phyloP scores from a whole-genome alignment of 2,329 filamentous ascomycete species.

The Onygenales sp. region DNA sequence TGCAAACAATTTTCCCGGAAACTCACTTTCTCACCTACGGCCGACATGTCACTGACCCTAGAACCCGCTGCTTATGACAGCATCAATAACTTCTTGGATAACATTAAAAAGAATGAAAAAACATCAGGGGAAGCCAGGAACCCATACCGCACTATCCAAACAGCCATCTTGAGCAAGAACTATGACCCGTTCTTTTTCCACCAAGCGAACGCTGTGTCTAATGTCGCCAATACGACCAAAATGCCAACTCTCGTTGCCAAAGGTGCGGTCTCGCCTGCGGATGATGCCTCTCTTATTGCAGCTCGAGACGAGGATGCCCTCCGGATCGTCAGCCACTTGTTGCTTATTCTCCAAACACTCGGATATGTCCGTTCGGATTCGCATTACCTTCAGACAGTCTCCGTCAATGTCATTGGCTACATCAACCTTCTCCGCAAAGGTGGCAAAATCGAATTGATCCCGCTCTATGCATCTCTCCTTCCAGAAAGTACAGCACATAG shows the following conservation, averaged over 20 bases:
- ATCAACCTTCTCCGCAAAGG: constrained; percentile 67
- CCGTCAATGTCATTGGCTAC: constrained; percentile 63
- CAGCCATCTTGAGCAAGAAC: constrained; percentile 32
- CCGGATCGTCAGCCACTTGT: constrained; percentile 58
- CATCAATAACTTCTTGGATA: constrained; percentile 29
- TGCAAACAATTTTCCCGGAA: constrained; percentile 35
- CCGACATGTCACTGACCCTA: constrained; percentile 46
- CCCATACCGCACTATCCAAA: constrained; percentile 36
- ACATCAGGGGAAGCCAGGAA: constrained; percentile 32
- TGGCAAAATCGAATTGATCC: constrained; percentile 67
- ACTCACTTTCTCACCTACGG: constrained; percentile 44
- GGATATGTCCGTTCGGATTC: constrained; percentile 40
- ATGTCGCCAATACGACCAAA: constrained; percentile 20
- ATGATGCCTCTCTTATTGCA: constrained; percentile 37
- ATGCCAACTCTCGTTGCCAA: constrained; percentile 25
- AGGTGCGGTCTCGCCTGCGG: constrained; percentile 34
- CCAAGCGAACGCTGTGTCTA: constrained; percentile 32
- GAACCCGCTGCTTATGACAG: constrained; percentile 41
- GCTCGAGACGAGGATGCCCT: constrained; percentile 49
- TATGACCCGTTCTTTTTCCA: constrained; percentile 33
- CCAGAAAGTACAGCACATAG: constrained; percentile 54
- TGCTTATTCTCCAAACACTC: constrained; percentile 57
- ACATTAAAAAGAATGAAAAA: constrained; percentile 24
- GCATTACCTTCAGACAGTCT: constrained; percentile 53
- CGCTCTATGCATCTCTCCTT: constrained; percentile 78